These are phyloP conservation scores for Meyerozyma carpophila DNA, from an alignment of 1,139 yeast species.

Conservation along the genomic window DNA sequence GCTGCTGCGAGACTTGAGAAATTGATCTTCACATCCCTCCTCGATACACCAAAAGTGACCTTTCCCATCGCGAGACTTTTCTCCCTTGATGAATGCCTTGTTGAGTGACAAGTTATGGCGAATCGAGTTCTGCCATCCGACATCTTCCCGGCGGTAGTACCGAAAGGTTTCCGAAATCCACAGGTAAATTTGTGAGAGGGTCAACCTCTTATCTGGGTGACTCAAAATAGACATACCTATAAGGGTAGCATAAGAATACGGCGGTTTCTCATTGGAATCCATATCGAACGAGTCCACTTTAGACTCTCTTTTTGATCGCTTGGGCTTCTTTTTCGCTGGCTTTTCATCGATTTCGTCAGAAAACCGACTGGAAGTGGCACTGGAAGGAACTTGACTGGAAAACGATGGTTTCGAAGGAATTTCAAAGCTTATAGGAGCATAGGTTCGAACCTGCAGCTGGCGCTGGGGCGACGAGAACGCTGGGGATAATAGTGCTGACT, in stretches of 20 bases:
- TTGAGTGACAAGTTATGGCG: slow-evolving; percentile 81
- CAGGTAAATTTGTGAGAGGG: slow-evolving; percentile 83
- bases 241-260: slow-evolving; percentile 88
- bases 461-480: slow-evolving; percentile 46
- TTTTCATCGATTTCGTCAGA: slow-evolving; percentile 7
- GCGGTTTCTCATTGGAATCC: slow-evolving; percentile 66
- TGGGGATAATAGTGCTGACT: slow-evolving; percentile 34
- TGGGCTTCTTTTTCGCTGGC: slow-evolving; percentile 16
- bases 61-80: slow-evolving; percentile 90
- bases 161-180: slow-evolving; percentile 90
- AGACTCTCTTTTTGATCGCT: slow-evolving; percentile 22
- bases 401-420: slow-evolving; percentile 15
- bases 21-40: slow-evolving; percentile 75
- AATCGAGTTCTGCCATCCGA: slow-evolving; percentile 93
- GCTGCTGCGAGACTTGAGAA: slow-evolving; percentile 57
- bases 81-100: slow-evolving; percentile 86
- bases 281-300: slow-evolving; percentile 31
- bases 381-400: slow-evolving; percentile 9
- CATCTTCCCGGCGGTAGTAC: slow-evolving; percentile 79
- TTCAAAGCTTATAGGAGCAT: slow-evolving; percentile 1
- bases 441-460: slow-evolving; percentile 2
- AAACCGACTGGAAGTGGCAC: slow-evolving; percentile 11
- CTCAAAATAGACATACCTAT: slow-evolving; percentile 92
- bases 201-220: slow-evolving; percentile 72
- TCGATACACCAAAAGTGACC: slow-evolving; percentile 97